Base-by-base conservation (phyloP, 257 asterid species). In the Fraxinus quadrangulata region DNA sequence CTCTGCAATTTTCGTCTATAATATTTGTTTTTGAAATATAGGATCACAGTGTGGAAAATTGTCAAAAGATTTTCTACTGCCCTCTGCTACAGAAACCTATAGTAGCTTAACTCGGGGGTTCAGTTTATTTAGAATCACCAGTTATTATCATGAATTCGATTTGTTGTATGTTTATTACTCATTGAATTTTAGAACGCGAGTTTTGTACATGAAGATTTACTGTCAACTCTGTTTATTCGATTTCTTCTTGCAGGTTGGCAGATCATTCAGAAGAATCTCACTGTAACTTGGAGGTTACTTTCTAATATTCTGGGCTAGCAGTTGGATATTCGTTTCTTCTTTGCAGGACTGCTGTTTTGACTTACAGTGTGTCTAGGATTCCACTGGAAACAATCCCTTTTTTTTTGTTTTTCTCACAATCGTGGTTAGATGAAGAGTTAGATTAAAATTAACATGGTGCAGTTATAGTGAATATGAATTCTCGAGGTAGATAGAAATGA, bases 21-120 rank as follows among this genome's bases (percentile, higher is more conserved):
- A 72, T 80, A 81, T 37, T 80, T 85, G 82, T 82, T 84, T 78
- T 79, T 71, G 81, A 78, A 86, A 83, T 85, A 74, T 85, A 82
- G 91, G 87, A 14, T 80, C 78, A 71, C 68, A 65, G 78, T 84
- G 86, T 86, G 87, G 77, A 69, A 80, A 82, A 78, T 56, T 82
- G 81, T 65, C n/a, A n/a, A 54, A 68, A 28, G 85, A 67, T 68
- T 80, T 82, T 76, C 71, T 56, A 26, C 70, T 67, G 71, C 79
- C 86, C 56, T 71, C 83, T 81, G 83, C 83, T 76, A 76, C 71
- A 75, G 79, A 73, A 80, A 80, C 86, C 83, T 86, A 31, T 51
- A 78, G 81, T 71, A 73, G 80, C 75, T 75, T 73, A 39, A 68
- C 67, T 65, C 77, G 11, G 80, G 77, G 72, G 40, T 83, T 78